Percentiles rank a stretch among this genome's conserved stretches.
Evolutionary conservation across 495 filamentous ascomycete genomes (phyloP).

Genomic region (Neurospora sublineolata): DNA sequence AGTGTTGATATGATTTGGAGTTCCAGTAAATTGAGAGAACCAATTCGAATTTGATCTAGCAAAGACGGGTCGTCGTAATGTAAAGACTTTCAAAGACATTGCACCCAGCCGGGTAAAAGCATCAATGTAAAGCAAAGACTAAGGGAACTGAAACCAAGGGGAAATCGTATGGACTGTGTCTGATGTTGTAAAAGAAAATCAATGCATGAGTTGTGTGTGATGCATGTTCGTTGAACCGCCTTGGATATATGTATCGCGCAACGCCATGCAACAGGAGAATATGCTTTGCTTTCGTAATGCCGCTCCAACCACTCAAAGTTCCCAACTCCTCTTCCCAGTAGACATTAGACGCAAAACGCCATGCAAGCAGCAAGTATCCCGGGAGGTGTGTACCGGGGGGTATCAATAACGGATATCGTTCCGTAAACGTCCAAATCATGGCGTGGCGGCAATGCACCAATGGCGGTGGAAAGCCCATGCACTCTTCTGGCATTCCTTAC

Average conservation of each 20-base stretch:
- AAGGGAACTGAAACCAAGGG: background rate
- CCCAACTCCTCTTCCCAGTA: constrained; percentile 11
- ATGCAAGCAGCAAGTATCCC: constrained; percentile 19
- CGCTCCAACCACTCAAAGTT: constrained; percentile 5
- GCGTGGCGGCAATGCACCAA: constrained; percentile 78
- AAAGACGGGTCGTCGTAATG: background rate
- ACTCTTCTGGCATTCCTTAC: constrained; percentile 98
- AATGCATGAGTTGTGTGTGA: background rate
- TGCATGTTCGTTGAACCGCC: background rate
- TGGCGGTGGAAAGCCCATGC: constrained; percentile 96
- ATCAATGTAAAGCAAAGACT: background rate
- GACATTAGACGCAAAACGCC: constrained; percentile 26
- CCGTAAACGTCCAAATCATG: constrained; percentile 20
- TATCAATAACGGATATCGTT: constrained; percentile 23
- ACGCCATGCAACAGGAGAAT: constrained; percentile 20
- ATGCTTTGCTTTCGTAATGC: constrained; percentile 16
- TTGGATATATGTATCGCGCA: constrained; percentile 16
- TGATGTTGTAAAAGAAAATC: background rate
- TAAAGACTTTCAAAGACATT: background rate
- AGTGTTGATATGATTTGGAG: background rate
- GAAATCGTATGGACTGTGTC: background rate
- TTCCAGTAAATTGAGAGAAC: background rate
- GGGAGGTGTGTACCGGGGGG: constrained; percentile 21
- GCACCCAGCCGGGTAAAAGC: background rate
- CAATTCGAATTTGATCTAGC: background rate